Conservation (phyloP, 768 basidiomycete genomes). For the Pisolithus orientalis region DNA sequence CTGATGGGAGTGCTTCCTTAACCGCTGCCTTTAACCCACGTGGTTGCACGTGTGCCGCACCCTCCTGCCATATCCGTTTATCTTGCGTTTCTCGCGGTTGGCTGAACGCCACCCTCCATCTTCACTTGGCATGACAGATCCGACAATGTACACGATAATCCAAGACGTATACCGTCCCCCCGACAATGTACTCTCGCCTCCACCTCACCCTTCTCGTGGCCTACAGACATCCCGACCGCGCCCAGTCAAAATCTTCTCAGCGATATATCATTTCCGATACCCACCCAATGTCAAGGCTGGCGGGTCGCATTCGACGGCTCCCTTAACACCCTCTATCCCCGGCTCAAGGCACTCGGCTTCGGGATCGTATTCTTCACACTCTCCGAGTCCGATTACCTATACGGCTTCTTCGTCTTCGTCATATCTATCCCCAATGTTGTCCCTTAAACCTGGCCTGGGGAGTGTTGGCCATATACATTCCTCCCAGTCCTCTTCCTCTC, state of each 20-base stretch:
- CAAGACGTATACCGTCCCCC: conserved; percentile 48
- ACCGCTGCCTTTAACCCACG: background rate
- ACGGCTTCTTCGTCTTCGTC: background rate
- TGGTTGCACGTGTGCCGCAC: background rate
- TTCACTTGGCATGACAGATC: conserved; percentile 38
- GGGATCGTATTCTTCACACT: background rate
- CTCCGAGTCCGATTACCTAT: background rate
- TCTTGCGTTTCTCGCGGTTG: background rate
- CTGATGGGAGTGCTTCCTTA: background rate
- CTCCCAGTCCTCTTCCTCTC: background rate
- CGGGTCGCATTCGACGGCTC: background rate
- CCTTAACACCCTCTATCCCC: background rate
- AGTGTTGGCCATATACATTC: background rate
- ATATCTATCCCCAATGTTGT: background rate
- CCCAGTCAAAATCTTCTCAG: conserved; percentile 40
- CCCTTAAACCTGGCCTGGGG: background rate
- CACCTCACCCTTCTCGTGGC: conserved; percentile 10
- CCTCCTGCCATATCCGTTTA: background rate
- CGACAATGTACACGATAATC: conserved; percentile 57
- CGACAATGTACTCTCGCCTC: conserved; percentile 16
- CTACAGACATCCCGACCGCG: conserved; percentile 38
- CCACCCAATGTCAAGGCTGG: conserved; percentile 3
- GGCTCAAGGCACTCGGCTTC: background rate
- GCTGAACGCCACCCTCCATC: background rate
- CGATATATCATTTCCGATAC: conserved; percentile 48